A percentile compares a stretch with the other conserved stretches of the same genome.
Evolutionary conservation across 176 grass and related monocot genomes (phyloP).

Genomic region (Alloteropsis semialata): DNA sequence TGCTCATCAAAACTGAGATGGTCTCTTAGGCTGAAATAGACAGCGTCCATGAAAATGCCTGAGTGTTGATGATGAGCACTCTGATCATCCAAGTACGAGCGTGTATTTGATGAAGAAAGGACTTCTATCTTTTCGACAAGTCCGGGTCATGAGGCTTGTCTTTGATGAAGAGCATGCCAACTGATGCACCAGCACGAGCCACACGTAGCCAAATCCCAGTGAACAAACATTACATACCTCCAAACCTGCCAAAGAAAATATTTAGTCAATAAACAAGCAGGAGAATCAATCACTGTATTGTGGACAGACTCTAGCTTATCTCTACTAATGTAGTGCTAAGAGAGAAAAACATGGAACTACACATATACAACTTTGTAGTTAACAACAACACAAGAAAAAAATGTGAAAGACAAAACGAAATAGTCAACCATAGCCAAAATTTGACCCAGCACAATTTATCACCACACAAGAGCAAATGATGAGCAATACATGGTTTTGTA

Average conservation of each 20-base stretch:
- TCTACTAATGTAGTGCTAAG: not conserved
- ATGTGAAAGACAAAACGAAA: not conserved
- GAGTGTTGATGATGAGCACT: not conserved
- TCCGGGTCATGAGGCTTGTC: constrained; percentile 30
- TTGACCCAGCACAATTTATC: too few relatives aligned
- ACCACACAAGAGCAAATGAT: not conserved
- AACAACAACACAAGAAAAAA: not conserved
- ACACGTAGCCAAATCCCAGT: constrained; percentile 79
- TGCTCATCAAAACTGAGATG: constrained; percentile 17
- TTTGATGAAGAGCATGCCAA: constrained; percentile 84
- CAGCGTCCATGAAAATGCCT: constrained; percentile 15
- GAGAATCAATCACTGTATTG: not conserved
- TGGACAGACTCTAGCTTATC: not conserved
- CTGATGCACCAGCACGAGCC: constrained; percentile 87
- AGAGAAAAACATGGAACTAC: not conserved
- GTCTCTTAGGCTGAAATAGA: not conserved
- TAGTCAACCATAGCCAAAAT: not conserved
- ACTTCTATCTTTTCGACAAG: not conserved
- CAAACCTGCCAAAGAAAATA: constrained; percentile 47
- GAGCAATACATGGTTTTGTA: not conserved
- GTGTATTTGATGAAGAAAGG: not conserved
- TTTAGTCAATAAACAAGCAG: not conserved
- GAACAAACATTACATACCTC: constrained; percentile 76
- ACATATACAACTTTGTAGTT: not conserved
- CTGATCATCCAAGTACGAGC: constrained; percentile 14